Evolutionary conservation across 2,329 filamentous ascomycete species (phyloP).

Genomic region (Aspergillus pseudonomiae): DNA sequence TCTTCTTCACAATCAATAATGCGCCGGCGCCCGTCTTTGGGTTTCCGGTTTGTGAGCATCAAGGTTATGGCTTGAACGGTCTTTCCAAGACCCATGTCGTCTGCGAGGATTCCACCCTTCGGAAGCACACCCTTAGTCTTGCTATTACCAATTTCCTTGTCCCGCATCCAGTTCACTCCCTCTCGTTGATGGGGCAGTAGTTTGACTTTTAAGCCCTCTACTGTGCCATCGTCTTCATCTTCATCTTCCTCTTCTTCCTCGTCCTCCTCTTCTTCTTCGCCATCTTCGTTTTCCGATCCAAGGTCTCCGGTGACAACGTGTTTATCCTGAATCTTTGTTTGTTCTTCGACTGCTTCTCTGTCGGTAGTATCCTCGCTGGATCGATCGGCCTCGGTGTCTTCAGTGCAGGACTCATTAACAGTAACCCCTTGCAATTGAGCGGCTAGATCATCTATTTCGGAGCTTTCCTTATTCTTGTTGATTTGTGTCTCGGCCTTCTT

Average conservation of each 20-base stretch:
- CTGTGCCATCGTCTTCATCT: conserved; percentile 61
- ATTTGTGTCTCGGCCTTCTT: conserved; percentile 24
- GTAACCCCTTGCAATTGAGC: conserved; percentile 47
- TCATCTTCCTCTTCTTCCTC: conserved; percentile 52
- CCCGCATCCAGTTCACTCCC: conserved; percentile 92
- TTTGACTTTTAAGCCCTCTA: conserved; percentile 84
- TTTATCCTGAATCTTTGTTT: conserved; percentile 65
- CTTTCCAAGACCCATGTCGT: conserved; percentile 95
- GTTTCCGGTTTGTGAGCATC: conserved; percentile 79
- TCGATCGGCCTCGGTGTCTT: conserved; percentile 53
- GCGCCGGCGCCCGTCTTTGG: conserved; percentile 48
- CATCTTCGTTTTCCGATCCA: conserved; percentile 44
- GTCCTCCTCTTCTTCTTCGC: conserved; percentile 36
- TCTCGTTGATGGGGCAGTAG: conserved; percentile 92
- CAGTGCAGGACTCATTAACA: conserved; percentile 36
- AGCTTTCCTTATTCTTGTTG: conserved; percentile 28
- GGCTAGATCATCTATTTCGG: conserved; percentile 46
- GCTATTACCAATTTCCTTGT: conserved; percentile 82
- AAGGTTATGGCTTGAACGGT: conserved; percentile 91
- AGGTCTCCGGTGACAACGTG: conserved; percentile 28
- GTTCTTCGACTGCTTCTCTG: conserved; percentile 49
- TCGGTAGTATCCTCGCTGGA: conserved; percentile 32
- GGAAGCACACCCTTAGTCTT: conserved; percentile 79
- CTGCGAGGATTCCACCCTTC: conserved; percentile 91
- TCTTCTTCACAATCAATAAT: conserved; percentile 53